phyloP scores from a whole-genome alignment of 75 land plant genomes.

The Cunninghamia lanceolata region DNA sequence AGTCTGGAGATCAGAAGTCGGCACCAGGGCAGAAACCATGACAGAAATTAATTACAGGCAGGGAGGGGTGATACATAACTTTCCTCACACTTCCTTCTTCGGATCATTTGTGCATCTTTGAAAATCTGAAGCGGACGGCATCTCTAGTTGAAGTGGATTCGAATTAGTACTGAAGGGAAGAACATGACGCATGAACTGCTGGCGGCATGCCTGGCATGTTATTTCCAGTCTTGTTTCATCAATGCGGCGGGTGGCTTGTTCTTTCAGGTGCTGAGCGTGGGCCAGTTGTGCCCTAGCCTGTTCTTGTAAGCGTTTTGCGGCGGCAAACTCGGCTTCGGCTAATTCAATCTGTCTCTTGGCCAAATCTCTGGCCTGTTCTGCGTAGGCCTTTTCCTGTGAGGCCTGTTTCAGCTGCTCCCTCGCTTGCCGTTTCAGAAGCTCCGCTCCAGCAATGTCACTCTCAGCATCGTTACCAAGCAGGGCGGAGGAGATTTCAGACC shows the following conservation, averaged over 20 bases:
- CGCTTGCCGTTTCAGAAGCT: conserved; percentile 19
- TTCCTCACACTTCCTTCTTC: background rate
- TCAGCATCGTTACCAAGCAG: background rate
- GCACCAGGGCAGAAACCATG: background rate
- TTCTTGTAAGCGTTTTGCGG: conserved; percentile 50
- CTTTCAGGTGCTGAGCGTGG: conserved; percentile 39
- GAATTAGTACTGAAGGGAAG: background rate
- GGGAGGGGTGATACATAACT: background rate
- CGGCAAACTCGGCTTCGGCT: conserved; percentile 52
- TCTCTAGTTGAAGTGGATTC: background rate
- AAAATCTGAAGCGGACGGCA: background rate
- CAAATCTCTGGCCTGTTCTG: conserved; percentile 49
- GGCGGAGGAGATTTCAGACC: background rate
- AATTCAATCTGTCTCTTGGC: conserved; percentile 50
- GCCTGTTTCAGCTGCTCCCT: conserved; percentile 49
- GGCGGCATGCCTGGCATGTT: conserved; percentile 62
- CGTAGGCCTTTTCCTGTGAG: conserved; percentile 37
- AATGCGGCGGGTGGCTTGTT: conserved; percentile 42
- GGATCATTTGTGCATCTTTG: background rate
- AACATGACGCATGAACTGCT: conserved; percentile 23
- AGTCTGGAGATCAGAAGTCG: background rate
- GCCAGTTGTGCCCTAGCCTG: conserved; percentile 57
- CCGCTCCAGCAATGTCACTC: background rate
- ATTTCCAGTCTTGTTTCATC: conserved; percentile 40
- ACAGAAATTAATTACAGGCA: too few relatives aligned